Percentiles rank a stretch among this genome's conserved stretches.
Conservation (phyloP, 2,329 filamentous ascomycete species). For the Knoxdaviesia capensis region DNA sequence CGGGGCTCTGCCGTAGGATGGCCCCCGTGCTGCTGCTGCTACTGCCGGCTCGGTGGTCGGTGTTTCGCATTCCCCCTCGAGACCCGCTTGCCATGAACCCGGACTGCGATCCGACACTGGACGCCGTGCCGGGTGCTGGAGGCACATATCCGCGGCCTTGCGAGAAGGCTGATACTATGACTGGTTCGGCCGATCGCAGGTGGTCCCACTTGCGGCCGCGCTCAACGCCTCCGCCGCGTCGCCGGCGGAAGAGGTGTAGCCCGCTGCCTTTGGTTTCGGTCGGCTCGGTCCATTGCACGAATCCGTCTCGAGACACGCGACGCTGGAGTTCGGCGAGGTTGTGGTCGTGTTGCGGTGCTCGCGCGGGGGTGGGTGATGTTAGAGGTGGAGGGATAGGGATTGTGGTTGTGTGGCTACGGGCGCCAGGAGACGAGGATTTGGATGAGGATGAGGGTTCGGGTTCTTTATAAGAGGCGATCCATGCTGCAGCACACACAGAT, state of each 20-base stretch:
- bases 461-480: constrained; percentile 27
- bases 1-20: constrained; percentile 8
- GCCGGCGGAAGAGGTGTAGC: constrained; percentile 3
- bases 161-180: constrained; percentile 31
- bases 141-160: constrained; percentile 2
- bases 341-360: constrained; percentile 20
- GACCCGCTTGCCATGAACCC: too few species aligned
- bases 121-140: too few species aligned
- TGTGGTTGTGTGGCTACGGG: constrained; percentile 15
- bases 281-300: constrained; percentile 14
- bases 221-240: constrained; percentile 11
- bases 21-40: too few species aligned
- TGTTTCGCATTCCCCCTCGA: too few species aligned
- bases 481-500: constrained; percentile 15
- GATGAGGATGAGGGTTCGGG: constrained; percentile 8
- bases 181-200: constrained; percentile 34
- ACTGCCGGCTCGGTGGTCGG: too few species aligned
- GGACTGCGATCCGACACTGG: too few species aligned
- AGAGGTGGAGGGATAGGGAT: constrained; percentile 13
- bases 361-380: constrained; percentile 16
- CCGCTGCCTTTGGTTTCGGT: not conserved
- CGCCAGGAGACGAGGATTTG: constrained; percentile 8
- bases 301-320: constrained; percentile 27
- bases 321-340: constrained; percentile 17
- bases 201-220: constrained; percentile 39